Evolutionary conservation across 129 eudicot genomes (phyloP).

Genomic region (Lactuca sativa): DNA sequence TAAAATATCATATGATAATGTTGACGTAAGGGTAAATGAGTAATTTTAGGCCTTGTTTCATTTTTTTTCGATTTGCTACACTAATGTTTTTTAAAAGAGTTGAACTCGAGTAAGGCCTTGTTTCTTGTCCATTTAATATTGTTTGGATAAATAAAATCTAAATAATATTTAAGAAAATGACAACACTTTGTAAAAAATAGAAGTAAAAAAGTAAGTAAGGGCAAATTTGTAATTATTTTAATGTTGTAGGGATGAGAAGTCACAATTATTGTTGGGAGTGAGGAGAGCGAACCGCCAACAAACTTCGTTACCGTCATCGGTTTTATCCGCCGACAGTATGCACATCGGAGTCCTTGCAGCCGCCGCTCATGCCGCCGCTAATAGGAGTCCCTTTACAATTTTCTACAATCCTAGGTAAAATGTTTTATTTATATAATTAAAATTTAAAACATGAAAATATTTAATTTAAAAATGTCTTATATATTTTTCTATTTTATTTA

Average conservation of each 20-base stretch:
- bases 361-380: constrained; percentile 98
- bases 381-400: constrained; percentile 76
- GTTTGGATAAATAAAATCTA: no score
- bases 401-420: constrained; percentile 95
- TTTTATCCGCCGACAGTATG: constrained; percentile 99
- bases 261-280: constrained; percentile 87
- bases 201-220: no score
- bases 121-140: background rate
- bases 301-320: constrained; percentile 93
- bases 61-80: background rate
- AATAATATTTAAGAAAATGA: no score
- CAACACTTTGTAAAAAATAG: no score
- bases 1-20: background rate
- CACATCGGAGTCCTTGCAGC: constrained; percentile 99
- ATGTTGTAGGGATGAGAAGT: constrained; percentile 73
- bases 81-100: background rate
- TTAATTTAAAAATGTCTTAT: background rate
- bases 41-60: background rate
- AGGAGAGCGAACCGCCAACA: constrained; percentile 94
- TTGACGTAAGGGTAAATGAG: background rate
- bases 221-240: background rate
- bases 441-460: background rate
- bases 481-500: constrained; percentile 13
- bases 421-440: background rate
- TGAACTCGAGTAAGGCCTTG: background rate